phyloP scores from a whole-genome alignment of 2,329 filamentous ascomycete genomes.

The Triangularia setosa region DNA sequence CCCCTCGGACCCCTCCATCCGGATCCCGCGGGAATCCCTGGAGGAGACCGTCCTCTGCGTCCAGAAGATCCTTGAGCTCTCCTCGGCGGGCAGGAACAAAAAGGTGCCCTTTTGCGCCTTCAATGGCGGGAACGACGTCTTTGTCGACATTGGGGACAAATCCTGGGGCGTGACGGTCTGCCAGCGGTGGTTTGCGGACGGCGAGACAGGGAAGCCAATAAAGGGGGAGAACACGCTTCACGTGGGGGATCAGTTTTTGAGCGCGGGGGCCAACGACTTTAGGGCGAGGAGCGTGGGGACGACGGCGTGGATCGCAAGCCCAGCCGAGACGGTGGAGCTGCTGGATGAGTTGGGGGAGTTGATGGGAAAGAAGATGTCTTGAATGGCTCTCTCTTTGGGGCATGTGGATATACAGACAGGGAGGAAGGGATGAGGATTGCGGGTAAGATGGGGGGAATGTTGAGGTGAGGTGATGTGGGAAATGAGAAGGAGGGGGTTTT shows the following conservation, averaged over 20 bases:
- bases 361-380: constrained; percentile 44
- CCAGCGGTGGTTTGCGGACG: constrained; percentile 80
- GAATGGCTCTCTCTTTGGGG: neutral
- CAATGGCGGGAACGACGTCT: constrained; percentile 96
- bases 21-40: constrained; percentile 80
- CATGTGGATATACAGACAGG: neutral
- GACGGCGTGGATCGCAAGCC: constrained; percentile 95
- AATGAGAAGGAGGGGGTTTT: too few species aligned
- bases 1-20: constrained; percentile 57
- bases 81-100: constrained; percentile 54
- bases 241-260: constrained; percentile 95
- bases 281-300: constrained; percentile 89
- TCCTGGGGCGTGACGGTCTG: constrained; percentile 91
- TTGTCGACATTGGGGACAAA: constrained; percentile 98
- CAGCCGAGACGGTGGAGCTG: constrained; percentile 82
- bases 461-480: too few species aligned
- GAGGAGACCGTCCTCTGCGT: constrained; percentile 95
- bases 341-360: constrained; percentile 74
- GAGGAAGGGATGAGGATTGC: neutral
- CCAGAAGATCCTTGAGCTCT: constrained; percentile 86
- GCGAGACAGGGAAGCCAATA: constrained; percentile 40
- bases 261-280: constrained; percentile 94
- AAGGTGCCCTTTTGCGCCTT: constrained; percentile 90
- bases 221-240: constrained; percentile 78
- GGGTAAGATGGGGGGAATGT: neutral